Evolutionary conservation across 2,329 filamentous ascomycete genomes (phyloP).

Genomic region (Aspergillus arachidicola): DNA sequence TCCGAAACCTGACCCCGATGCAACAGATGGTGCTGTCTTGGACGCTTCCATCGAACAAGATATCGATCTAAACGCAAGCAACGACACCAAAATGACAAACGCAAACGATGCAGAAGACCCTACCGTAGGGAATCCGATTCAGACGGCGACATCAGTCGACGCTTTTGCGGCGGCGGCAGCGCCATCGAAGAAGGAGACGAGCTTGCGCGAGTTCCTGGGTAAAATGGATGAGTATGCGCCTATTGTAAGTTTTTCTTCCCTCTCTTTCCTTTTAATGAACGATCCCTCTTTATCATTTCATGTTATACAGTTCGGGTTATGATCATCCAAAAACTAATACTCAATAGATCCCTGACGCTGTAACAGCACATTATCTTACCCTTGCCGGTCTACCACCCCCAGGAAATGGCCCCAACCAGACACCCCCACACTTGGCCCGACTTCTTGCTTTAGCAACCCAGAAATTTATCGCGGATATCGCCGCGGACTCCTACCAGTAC

Average conservation of each 20-base stretch:
- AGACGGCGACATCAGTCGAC: constrained; percentile 34
- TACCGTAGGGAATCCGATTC: constrained; percentile 23
- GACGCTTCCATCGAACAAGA: constrained; percentile 42
- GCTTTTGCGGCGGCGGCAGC: constrained; percentile 53
- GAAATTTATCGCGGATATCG: constrained; percentile 97
- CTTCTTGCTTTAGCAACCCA: constrained; percentile 96
- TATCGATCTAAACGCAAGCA: constrained; percentile 36
- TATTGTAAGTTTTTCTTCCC: constrained; percentile 66
- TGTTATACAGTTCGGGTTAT: no score
- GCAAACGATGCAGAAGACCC: constrained; percentile 18
- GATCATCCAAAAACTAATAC: constrained; percentile 7
- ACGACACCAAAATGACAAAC: constrained; percentile 24
- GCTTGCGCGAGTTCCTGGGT: constrained; percentile 83
- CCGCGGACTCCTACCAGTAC: constrained; percentile 97
- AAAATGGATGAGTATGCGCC: constrained; percentile 99
- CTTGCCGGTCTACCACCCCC: constrained; percentile 92
- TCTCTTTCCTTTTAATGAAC: constrained; percentile 7
- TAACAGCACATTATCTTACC: constrained; percentile 97
- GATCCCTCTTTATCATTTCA: neutral
- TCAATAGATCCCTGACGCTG: constrained; percentile 86
- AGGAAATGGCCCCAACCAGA: constrained; percentile 74
- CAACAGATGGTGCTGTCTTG: constrained; percentile 27
- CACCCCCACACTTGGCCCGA: constrained; percentile 79
- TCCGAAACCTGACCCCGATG: constrained; percentile 28
- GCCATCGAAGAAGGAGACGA: constrained; percentile 85